phyloP scores from a whole-genome alignment of 2,329 filamentous ascomycete genomes.

The Hymenoscyphus fructigenus region DNA sequence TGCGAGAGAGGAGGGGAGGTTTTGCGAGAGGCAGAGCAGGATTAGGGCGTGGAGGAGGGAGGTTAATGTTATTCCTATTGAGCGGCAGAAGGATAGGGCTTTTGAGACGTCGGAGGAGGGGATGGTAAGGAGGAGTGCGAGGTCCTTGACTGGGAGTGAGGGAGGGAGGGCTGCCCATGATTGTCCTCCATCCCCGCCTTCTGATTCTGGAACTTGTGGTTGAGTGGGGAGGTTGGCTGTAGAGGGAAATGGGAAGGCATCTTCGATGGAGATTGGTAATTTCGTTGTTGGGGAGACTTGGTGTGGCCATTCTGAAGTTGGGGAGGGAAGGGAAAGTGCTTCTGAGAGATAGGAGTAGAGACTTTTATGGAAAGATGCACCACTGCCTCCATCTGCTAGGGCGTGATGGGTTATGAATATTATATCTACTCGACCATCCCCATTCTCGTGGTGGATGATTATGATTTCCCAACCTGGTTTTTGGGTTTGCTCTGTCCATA shows the following conservation, averaged over 20 bases:
- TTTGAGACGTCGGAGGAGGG: conserved; percentile 5
- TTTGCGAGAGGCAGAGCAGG: conserved; percentile 19
- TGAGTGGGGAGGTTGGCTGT: no score
- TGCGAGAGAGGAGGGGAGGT: background rate
- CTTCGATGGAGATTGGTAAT: conserved; percentile 15
- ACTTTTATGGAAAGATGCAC: conserved; percentile 24
- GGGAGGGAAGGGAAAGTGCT: background rate
- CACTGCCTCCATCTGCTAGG: conserved; percentile 24
- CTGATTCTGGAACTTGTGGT: background rate
- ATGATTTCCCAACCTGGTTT: conserved; percentile 27
- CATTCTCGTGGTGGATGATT: conserved; percentile 17
- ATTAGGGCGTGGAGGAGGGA: conserved; percentile 27
- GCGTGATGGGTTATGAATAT: conserved; percentile 19
- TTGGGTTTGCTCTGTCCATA: conserved; percentile 18
- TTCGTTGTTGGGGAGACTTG: conserved; percentile 8
- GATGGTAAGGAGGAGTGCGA: conserved; percentile 14
- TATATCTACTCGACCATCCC: conserved; percentile 20
- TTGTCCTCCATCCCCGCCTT: background rate
- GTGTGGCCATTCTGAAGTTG: conserved; percentile 17
- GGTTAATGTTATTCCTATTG: conserved; percentile 24
- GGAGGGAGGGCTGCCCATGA: conserved; percentile 12
- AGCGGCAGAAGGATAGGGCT: conserved; percentile 13
- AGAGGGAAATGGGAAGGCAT: conserved; percentile 10
- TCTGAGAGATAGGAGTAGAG: conserved; percentile 19
- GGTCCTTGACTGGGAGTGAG: background rate